Evolutionary conservation across 495 filamentous ascomycete genomes (phyloP).

Genomic region (Massariosphaeria phaeospora): DNA sequence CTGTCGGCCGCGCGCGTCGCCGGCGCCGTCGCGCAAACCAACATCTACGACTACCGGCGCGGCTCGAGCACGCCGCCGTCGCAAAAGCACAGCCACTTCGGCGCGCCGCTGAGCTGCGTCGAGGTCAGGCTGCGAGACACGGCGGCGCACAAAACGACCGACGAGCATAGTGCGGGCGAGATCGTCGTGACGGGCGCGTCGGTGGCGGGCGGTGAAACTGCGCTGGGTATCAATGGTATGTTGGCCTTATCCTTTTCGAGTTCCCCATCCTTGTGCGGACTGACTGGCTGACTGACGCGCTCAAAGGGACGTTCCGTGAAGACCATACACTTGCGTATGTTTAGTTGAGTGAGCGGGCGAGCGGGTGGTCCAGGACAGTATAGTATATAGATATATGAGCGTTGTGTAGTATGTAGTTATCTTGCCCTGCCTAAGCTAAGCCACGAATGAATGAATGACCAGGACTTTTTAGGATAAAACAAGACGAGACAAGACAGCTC

Average conservation of each 20-base stretch:
- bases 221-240: constrained; percentile 48
- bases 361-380: background rate
- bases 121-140: constrained; percentile 69
- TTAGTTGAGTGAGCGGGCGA: constrained; percentile 6
- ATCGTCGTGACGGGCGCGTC: constrained; percentile 62
- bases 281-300: background rate
- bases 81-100: constrained; percentile 66
- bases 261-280: too few species aligned
- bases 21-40: constrained; percentile 77
- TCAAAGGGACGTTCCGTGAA: constrained; percentile 30
- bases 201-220: constrained; percentile 59
- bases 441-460: too few species aligned
- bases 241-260: background rate
- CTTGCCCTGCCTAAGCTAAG: too few species aligned
- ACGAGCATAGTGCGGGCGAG: constrained; percentile 56
- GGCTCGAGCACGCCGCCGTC: constrained; percentile 36
- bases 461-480: too few species aligned
- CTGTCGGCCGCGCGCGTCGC: constrained; percentile 76
- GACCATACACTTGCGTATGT: constrained; percentile 37
- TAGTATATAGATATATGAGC: background rate
- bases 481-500: too few species aligned
- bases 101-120: constrained; percentile 69
- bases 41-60: constrained; percentile 80
- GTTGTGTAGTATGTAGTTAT: background rate
- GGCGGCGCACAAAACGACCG: constrained; percentile 52